Evolutionary conservation across 208 protist species (phyloP), one percentile per base, ranked within the genome.

Genomic region (Phytomonas francai): DNA sequence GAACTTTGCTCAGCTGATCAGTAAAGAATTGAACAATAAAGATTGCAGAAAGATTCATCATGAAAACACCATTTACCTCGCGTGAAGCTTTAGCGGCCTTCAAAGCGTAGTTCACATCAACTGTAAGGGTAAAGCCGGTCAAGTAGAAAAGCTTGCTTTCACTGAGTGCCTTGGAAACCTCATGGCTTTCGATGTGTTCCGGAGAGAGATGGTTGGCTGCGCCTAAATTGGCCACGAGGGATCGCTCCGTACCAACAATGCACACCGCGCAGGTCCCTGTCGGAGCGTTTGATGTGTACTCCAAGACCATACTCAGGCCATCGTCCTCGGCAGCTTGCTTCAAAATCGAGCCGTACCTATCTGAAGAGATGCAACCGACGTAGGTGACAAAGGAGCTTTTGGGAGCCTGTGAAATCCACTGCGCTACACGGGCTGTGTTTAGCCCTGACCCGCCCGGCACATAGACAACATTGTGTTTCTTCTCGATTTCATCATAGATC

Each of bases 221-320:
- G 31, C 85, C 94, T 36, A 99, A 81, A 82, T 98, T 98, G 31
- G 98, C 97, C 51, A 99, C 89, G 2, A 99, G 85, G 27, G 97
- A 93, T 57, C 94, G 83, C 68, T 99, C 91, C 67, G 93, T 97
- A 57, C 90, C 92, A 11, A 80, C 91, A 65, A 99, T 92, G 58
- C 98, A 92, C 12, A 98, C 98, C 27, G 97, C 98, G 84, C 98
- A 99, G 65, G 89, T 97, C 62, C 98, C 98, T 8, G 97, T 99
- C 32, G 91, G 83, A 0, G 76, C 85, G 71, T 93, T 87, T 12
- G 78, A 86, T 1, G 88, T 91, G 72, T 94, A 85, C 73, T 97
- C 82, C n/a, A 97, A 73, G 31, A 83, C 70, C 85, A 94, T 89
- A 25, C 73, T 65, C 49, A 98, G 83, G 27, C 97, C 97, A 36